Conservation (phyloP, 768 basidiomycete species). For the Serendipita indica region DNA sequence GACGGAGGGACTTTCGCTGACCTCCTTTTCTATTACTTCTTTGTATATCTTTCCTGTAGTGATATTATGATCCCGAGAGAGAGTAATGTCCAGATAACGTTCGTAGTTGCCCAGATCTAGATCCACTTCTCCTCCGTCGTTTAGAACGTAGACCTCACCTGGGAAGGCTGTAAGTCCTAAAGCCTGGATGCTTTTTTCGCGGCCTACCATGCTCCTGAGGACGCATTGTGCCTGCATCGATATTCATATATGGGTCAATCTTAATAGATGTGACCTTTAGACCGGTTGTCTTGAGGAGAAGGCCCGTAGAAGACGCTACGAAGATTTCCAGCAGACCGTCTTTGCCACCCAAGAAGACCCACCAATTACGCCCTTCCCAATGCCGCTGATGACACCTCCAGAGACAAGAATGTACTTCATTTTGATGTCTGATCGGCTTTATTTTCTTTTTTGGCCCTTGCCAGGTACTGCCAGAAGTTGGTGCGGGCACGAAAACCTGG, state of each 20-base stretch:
- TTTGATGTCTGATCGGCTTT: not conserved
- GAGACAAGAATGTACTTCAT: conserved; percentile 87
- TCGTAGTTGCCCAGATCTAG: conserved; percentile 97
- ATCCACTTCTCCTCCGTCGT: conserved; percentile 97
- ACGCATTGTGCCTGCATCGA: conserved; percentile 98
- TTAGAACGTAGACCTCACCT: conserved; percentile 97
- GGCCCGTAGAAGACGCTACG: conserved; percentile 87
- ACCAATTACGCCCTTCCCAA: conserved; percentile 99
- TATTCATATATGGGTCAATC: conserved; percentile 99
- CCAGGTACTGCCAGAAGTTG: not conserved
- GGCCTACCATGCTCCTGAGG: conserved; percentile 88
- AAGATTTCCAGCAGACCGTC: conserved; percentile 18
- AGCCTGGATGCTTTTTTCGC: not conserved
- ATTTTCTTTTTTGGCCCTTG: conserved; percentile 36
- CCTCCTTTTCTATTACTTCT: conserved; percentile 95
- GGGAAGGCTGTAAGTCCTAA: conserved; percentile 11
- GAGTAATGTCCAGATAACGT: conserved; percentile 87
- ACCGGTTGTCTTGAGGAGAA: conserved; percentile 87
- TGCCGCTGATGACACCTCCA: conserved; percentile 95
- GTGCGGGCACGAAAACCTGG: not conserved
- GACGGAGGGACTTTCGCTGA: conserved; percentile 24
- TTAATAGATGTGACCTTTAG: conserved; percentile 98
- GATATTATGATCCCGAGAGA: conserved; percentile 92
- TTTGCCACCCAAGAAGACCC: conserved; percentile 18
- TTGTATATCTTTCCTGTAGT: conserved; percentile 97